Evolutionary conservation across 139 green algal species (phyloP).

Genomic region (Haematococcus lacustris): DNA sequence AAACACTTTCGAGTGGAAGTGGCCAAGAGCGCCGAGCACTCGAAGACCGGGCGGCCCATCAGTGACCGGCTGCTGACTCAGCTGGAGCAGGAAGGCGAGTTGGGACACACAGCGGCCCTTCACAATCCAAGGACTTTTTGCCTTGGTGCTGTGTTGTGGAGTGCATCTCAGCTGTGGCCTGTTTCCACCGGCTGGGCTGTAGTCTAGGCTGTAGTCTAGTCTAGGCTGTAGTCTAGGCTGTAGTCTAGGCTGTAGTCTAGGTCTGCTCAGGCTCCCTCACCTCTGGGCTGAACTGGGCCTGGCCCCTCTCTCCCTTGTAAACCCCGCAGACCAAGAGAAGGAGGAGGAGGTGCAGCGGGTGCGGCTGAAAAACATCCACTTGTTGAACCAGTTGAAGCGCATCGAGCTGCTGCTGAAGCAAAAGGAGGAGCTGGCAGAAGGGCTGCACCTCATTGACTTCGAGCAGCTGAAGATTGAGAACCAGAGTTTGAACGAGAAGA

Average conservation of each 20-base stretch:
- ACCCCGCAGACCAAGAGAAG: conserved; percentile 31
- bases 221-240: too few relatives aligned
- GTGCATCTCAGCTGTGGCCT: too few relatives aligned
- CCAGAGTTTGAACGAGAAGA: conserved; percentile 75
- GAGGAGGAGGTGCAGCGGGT: conserved; percentile 57
- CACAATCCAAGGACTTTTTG: too few relatives aligned
- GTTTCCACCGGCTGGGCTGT: too few relatives aligned
- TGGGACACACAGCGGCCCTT: not conserved
- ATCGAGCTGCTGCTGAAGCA: conserved; percentile 37
- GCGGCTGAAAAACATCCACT: conserved; percentile 60
- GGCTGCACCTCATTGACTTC: conserved; percentile 89
- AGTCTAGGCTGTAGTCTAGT: too few relatives aligned
- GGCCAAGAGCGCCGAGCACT: conserved; percentile 41
- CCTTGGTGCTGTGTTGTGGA: too few relatives aligned
- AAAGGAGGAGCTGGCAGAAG: conserved; percentile 64
- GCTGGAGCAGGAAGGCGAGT: conserved; percentile 40
- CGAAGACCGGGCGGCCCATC: conserved; percentile 41
- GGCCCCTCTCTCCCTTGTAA: not conserved
- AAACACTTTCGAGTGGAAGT: conserved; percentile 59
- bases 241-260: too few relatives aligned
- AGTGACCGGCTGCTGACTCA: conserved; percentile 36
- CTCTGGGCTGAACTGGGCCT: too few relatives aligned
- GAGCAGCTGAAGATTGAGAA: conserved; percentile 95
- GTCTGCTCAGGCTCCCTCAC: too few relatives aligned
- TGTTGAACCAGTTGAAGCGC: conserved; percentile 43